Percentiles rank a stretch among this genome's conserved stretches.
Evolutionary conservation across 805 yeast species (phyloP).

Genomic region (Ogataea parapolymorpha): DNA sequence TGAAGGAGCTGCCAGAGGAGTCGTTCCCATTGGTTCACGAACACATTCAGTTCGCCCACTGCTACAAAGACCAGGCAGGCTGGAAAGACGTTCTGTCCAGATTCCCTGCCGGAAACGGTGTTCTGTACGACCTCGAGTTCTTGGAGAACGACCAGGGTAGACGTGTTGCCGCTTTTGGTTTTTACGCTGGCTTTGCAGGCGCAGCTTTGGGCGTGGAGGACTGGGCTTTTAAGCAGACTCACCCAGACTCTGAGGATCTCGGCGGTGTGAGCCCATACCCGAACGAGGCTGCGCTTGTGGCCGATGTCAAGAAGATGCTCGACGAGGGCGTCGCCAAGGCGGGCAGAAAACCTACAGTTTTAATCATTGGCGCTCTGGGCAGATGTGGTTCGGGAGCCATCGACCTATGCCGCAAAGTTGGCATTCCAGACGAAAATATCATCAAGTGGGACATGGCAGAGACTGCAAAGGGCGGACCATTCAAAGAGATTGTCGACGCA

Average conservation of each 20-base stretch:
- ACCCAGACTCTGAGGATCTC: conserved; percentile 62
- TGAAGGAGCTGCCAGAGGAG: conserved; percentile 92
- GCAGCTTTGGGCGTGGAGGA: conserved; percentile 94
- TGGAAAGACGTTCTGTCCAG: conserved; percentile 90
- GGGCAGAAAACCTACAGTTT: conserved; percentile 68
- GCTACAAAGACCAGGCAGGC: conserved; percentile 96
- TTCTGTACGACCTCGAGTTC: conserved; percentile 90
- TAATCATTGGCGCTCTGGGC: conserved; percentile 96
- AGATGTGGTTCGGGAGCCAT: conserved; percentile 98
- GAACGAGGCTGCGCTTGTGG: conserved; percentile 70
- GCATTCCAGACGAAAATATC: conserved; percentile 82
- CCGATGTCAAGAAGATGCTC: conserved; percentile 62
- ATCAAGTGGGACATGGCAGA: conserved; percentile 96
- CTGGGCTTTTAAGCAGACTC: conserved; percentile 89
- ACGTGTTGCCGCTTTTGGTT: conserved; percentile 99
- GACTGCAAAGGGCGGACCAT: conserved; percentile 97
- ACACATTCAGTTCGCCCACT: conserved; percentile 98
- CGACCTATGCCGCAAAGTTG: conserved; percentile 75
- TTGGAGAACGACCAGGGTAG: conserved; percentile 92
- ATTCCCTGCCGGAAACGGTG: conserved; percentile 89
- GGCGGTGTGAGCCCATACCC: conserved; percentile 81
- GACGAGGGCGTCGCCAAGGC: conserved; percentile 55
- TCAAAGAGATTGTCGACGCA: conserved; percentile 80
- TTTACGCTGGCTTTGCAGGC: conserved; percentile 99
- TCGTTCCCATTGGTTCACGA: conserved; percentile 93